Evolutionary conservation across 1,284 basidiomycete species (phyloP).

Genomic region (Wallemia ichthyophaga): DNA sequence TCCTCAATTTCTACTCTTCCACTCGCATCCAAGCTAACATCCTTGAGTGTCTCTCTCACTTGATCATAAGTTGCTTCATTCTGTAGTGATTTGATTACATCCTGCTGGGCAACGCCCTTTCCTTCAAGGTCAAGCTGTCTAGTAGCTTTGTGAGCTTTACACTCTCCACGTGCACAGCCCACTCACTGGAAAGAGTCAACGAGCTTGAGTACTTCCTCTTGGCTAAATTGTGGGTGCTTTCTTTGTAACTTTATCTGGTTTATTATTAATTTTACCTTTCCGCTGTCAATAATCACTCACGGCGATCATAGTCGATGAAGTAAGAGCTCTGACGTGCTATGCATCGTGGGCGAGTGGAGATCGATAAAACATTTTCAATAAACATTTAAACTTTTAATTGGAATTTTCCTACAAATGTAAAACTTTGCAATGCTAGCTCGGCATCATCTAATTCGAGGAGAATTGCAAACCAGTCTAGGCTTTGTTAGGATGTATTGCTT

Average conservation of each 20-base stretch:
- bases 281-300: background rate
- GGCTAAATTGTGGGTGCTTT: constrained; percentile 71
- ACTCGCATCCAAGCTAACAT: constrained; percentile 73
- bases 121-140: constrained; percentile 58
- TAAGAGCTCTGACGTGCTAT: background rate
- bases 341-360: too few species aligned
- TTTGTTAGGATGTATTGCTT: background rate
- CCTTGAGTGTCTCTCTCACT: constrained; percentile 57
- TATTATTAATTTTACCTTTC: background rate
- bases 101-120: constrained; percentile 57
- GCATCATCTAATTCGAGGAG: background rate
- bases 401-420: background rate
- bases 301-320: background rate
- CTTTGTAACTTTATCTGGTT: constrained; percentile 31
- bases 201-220: constrained; percentile 75
- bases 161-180: constrained; percentile 3
- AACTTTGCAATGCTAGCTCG: background rate
- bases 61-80: constrained; percentile 68
- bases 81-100: constrained; percentile 46
- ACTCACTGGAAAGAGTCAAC: constrained; percentile 78
- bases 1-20: constrained; percentile 93
- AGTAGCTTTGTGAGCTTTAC: constrained; percentile 5
- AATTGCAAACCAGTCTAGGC: background rate
- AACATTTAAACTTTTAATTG: too few species aligned
- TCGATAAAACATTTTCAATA: too few species aligned